Evolutionary conservation across 164 flowering plant species (phyloP).

Genomic region (Kalanchoe fedtschenkoi): DNA sequence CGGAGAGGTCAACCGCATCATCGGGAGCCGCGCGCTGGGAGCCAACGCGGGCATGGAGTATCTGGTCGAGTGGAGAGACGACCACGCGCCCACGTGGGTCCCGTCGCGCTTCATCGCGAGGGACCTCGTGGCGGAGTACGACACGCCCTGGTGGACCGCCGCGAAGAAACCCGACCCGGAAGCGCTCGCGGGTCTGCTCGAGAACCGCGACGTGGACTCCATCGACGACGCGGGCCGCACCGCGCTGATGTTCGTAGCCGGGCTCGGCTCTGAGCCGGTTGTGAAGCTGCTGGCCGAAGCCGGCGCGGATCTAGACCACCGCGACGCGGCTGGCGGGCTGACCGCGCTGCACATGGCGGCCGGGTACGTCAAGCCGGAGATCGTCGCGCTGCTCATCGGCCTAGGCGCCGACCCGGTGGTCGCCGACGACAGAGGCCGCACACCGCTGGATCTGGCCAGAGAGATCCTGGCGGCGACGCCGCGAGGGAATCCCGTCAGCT

Average conservation of each 20-base stretch:
- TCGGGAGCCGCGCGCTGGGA: conserved; percentile 59
- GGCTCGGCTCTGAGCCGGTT: conserved; percentile 74
- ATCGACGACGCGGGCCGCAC: conserved; percentile 79
- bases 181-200: conserved; percentile 32
- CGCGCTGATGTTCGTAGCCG: conserved; percentile 73
- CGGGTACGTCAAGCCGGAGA: conserved; percentile 68
- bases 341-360: conserved; percentile 96
- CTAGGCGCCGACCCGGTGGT: conserved; percentile 73
- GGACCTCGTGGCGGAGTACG: conserved; percentile 87
- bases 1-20: conserved; percentile 73
- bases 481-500: conserved; percentile 61
- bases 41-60: conserved; percentile 66
- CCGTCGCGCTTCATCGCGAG: conserved; percentile 56
- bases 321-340: conserved; percentile 53
- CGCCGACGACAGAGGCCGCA: conserved; percentile 50
- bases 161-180: conserved; percentile 78
- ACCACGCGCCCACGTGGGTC: conserved; percentile 82
- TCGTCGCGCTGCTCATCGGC: conserved; percentile 37
- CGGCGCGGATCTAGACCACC: conserved; percentile 55
- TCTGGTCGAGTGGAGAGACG: conserved; percentile 87
- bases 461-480: conserved; percentile 59
- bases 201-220: conserved; percentile 61
- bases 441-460: conserved; percentile 55
- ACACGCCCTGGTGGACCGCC: conserved; percentile 93
- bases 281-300: conserved; percentile 51